These are phyloP conservation scores for Clarireedia homoeocarpa DNA, from an alignment of 2,329 filamentous ascomycete genomes.

Conservation along the genomic window DNA sequence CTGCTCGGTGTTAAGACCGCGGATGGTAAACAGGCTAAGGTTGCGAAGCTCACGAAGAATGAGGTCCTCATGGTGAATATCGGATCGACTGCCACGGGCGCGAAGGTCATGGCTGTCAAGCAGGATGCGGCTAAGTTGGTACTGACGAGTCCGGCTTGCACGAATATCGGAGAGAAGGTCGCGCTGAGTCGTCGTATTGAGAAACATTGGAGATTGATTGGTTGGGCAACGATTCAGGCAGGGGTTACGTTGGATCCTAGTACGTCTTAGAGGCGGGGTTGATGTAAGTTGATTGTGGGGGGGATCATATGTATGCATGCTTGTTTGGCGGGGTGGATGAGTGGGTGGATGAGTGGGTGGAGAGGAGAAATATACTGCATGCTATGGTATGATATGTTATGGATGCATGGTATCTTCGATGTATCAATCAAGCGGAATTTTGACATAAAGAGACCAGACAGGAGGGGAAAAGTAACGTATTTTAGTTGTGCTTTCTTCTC, in stretches of 20 bases:
- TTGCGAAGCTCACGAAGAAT: conserved; percentile 95
- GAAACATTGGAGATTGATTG: conserved; percentile 96
- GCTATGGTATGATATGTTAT: no score
- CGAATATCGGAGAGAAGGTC: conserved; percentile 96
- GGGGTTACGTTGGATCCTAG: conserved; percentile 30
- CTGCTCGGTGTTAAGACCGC: conserved; percentile 95
- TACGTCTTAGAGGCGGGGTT: conserved; percentile 17
- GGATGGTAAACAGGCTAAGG: conserved; percentile 98
- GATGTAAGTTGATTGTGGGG: neutral
- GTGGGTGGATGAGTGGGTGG: no score
- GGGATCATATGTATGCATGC: neutral
- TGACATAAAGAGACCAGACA: no score
- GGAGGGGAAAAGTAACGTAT: no score
- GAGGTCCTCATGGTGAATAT: conserved; percentile 99
- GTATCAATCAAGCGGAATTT: no score
- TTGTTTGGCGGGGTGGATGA: neutral
- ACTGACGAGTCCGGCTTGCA: conserved; percentile 89
- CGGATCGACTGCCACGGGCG: conserved; percentile 91
- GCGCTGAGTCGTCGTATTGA: conserved; percentile 93
- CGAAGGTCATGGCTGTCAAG: conserved; percentile 95
- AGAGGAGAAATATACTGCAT: no score
- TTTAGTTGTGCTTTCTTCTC: no score
- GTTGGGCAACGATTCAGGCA: conserved; percentile 60
- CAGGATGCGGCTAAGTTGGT: conserved; percentile 94
- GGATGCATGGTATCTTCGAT: no score